Base-by-base conservation (phyloP, 2,329 filamentous ascomycete species). In the Monosporascus sp. region DNA sequence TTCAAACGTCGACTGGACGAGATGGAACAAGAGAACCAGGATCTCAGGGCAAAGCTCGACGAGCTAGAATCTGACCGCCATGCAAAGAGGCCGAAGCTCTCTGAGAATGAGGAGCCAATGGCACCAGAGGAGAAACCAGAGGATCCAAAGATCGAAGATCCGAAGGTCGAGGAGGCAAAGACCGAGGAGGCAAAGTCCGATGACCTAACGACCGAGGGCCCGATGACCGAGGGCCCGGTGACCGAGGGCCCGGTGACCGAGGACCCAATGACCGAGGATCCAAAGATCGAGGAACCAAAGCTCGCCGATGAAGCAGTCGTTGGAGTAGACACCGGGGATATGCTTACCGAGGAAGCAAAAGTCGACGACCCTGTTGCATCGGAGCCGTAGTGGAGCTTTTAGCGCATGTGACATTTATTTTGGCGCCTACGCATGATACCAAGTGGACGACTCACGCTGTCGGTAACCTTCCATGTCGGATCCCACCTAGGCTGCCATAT, bases 1-100 rank as follows among this genome's bases (percentile, higher is more conserved):
- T 78, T 96, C 38, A 95, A 95, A 73, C 81, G 88, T 49, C 84
- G 88, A 49, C 76, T 96, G n/a, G 87, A 89, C 53, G 89, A 95
- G 60, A 75, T 91, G 44, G 88, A 93, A 66, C 77, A 80, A 38
- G 81, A 83, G 67, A 61, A 64, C 24, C 59, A 65, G 47, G 66
- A 68, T 11, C 60, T 68, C 9, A 67, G 68, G 45, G 60, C 49
- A 24, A 62, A 65, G 48, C 46, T 67, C 35, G 60, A 60, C 31
- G 60, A 63, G 3, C 52, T 60, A 16, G 65, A 65, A 48, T 54
- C 50, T 1, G 63, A 64, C 37, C 64, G 60, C 38, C 59, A 57
- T 37, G 58, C 61, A 3, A 68, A 68, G 56, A 60, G 55, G 48
- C 55, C 57, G 17, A 65, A 59, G 41, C 56, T 63, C n/a, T 55